phyloP scores from a whole-genome alignment of 2,329 filamentous ascomycete species.

The Cladorrhinum sp. region DNA sequence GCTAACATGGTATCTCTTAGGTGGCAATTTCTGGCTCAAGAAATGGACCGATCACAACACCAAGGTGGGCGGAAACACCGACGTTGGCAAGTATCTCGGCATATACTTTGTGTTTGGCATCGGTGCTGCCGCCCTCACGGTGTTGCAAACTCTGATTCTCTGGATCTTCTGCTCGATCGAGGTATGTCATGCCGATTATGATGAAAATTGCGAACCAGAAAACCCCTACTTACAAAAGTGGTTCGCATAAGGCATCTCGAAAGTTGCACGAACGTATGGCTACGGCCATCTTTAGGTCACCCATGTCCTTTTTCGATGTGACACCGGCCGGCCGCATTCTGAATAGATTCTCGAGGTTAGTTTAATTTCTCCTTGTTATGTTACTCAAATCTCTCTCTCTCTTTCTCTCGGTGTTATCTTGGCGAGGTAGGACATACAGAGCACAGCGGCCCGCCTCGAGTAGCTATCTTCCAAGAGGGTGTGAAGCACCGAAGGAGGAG shows the following conservation, averaged over 20 bases:
- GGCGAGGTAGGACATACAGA: constrained; percentile 15
- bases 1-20: constrained; percentile 36
- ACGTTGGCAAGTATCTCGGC: constrained; percentile 87
- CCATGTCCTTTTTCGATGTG: constrained; percentile 98
- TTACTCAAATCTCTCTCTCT: not conserved
- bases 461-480: constrained; percentile 12
- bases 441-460: constrained; percentile 9
- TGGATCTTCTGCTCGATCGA: constrained; percentile 99
- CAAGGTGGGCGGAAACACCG: constrained; percentile 61
- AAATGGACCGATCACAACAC: constrained; percentile 83
- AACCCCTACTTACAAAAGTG: constrained; percentile 16
- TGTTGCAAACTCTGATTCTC: constrained; percentile 87
- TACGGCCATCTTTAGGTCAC: constrained; percentile 92
- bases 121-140: constrained; percentile 78
- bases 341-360: constrained; percentile 89
- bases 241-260: constrained; percentile 66
- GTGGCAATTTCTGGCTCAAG: constrained; percentile 89
- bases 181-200: constrained; percentile 45
- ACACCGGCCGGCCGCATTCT: constrained; percentile 94
- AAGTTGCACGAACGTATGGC: constrained; percentile 98
- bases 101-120: constrained; percentile 95
- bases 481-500: constrained; percentile 9
- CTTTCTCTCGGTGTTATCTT: not conserved
- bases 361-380: constrained; percentile 22
- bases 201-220: constrained; percentile 8